Evolutionary conservation across 1,284 basidiomycete genomes (phyloP).

Genomic region (Trametes versicolor): DNA sequence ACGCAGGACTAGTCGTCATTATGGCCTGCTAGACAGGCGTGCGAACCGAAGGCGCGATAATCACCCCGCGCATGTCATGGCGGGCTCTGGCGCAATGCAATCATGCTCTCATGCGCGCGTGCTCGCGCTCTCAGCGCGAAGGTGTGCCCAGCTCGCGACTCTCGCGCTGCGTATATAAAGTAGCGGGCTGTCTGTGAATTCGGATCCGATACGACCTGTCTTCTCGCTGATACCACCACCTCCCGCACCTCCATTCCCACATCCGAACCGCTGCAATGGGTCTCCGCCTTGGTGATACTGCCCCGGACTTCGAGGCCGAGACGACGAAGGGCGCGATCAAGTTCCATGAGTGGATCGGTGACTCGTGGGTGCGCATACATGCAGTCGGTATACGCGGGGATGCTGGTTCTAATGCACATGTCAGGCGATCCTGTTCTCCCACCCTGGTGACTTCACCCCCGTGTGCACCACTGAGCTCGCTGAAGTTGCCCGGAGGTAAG

Average conservation of each 20-base stretch:
- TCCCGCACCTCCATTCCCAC: not conserved
- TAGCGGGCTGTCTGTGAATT: slow-evolving; percentile 16
- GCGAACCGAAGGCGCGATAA: slow-evolving; percentile 59
- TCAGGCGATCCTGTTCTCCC: slow-evolving; percentile 89
- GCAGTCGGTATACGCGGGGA: not conserved
- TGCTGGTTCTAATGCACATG: not conserved
- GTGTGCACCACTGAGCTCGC: slow-evolving; percentile 98
- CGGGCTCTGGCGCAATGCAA: slow-evolving; percentile 20
- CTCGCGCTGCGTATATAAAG: slow-evolving; percentile 32
- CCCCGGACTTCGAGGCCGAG: slow-evolving; percentile 86
- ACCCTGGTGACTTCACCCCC: slow-evolving; percentile 89
- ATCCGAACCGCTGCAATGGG: slow-evolving; percentile 25
- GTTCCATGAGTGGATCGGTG: slow-evolving; percentile 93
- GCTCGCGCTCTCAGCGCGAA: not conserved
- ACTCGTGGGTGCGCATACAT: slow-evolving; percentile 78
- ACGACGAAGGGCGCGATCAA: slow-evolving; percentile 83
- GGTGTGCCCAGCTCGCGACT: slow-evolving; percentile 1
- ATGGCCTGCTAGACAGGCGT: slow-evolving; percentile 41
- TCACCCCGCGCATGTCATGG: slow-evolving; percentile 34
- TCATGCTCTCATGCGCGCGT: slow-evolving; percentile 21
- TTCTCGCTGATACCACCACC: not conserved
- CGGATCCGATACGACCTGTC: slow-evolving; percentile 12
- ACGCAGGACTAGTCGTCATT: slow-evolving; percentile 1
- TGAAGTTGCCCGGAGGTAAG: slow-evolving; percentile 82
- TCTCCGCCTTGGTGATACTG: slow-evolving; percentile 80